phyloP scores from a whole-genome alignment of 164 flowering plant species.

The Paratinospora sagittata region DNA sequence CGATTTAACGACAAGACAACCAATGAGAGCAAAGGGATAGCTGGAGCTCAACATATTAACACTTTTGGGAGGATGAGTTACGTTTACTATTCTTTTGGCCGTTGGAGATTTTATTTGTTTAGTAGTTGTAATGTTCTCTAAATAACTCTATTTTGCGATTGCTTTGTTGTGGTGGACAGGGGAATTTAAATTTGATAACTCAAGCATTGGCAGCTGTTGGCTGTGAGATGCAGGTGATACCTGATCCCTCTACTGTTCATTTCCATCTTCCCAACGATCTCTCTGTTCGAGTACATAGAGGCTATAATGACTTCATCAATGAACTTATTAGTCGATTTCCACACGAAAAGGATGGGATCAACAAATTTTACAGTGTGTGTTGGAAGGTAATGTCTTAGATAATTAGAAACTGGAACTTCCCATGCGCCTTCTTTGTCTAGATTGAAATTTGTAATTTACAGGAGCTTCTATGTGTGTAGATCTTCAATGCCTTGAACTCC shows the following conservation, averaged over 20 bases:
- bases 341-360: conserved; percentile 86
- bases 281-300: conserved; percentile 78
- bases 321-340: conserved; percentile 75
- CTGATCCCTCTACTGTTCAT: conserved; percentile 95
- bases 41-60: too few relatives aligned
- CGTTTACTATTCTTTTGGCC: background rate
- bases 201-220: conserved; percentile 95
- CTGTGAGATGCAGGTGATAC: conserved; percentile 80
- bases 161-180: conserved; percentile 45
- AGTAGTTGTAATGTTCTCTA: background rate
- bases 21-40: too few relatives aligned
- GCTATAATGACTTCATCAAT: conserved; percentile 56
- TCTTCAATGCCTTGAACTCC: conserved; percentile 89
- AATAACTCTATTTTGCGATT: background rate
- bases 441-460: conserved; percentile 1
- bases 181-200: conserved; percentile 92
- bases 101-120: background rate
- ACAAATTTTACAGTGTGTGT: conserved; percentile 75
- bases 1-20: too few relatives aligned
- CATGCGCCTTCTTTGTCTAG: conserved; percentile 6
- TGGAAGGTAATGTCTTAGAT: conserved; percentile 77
- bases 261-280: conserved; percentile 83
- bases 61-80: background rate
- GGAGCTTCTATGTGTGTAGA: conserved; percentile 30
- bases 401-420: conserved; percentile 18